A percentile compares a stretch with the other conserved stretches of the same genome.
phyloP scores from a whole-genome alignment of 2,329 filamentous ascomycete species.

The Sporothrix schenckii region DNA sequence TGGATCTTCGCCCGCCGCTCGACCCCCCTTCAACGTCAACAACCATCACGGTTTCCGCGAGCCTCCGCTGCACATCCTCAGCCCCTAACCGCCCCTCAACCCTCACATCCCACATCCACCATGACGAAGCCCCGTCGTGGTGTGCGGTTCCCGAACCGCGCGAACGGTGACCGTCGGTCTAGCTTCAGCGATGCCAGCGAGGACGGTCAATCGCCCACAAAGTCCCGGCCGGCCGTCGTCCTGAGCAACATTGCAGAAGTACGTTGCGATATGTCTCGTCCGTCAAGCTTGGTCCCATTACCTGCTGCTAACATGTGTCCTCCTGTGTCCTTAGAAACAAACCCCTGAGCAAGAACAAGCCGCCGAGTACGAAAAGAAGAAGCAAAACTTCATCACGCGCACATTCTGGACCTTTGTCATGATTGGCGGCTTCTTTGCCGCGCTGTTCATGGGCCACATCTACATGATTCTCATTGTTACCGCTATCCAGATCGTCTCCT shows the following conservation, averaged over 20 bases:
- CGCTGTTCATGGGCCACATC: conserved; percentile 94
- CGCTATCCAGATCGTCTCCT: conserved; percentile 91
- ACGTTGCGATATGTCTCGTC: conserved; percentile 25
- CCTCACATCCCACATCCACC: conserved; percentile 32
- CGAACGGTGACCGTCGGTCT: conserved; percentile 63
- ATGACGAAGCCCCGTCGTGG: conserved; percentile 52
- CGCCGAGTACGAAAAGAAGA: conserved; percentile 94
- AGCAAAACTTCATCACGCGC: conserved; percentile 93
- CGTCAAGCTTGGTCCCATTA: not conserved
- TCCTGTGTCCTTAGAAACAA: conserved; percentile 46
- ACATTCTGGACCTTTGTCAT: conserved; percentile 98
- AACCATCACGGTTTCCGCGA: not conserved
- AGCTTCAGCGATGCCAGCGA: conserved; percentile 66
- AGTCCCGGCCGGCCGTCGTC: conserved; percentile 40
- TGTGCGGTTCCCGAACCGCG: conserved; percentile 59
- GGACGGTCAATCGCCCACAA: conserved; percentile 35
- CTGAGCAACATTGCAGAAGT: conserved; percentile 49
- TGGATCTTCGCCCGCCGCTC: not conserved
- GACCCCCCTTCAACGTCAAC: not conserved
- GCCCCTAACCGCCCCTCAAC: not conserved
- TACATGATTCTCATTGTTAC: conserved; percentile 95
- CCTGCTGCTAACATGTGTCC: not conserved
- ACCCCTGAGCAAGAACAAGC: conserved; percentile 48
- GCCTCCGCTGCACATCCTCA: not conserved
- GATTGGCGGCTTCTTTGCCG: conserved; percentile 88